Evolutionary conservation across 768 basidiomycete species (phyloP).

Genomic region (Mycena amicta): DNA sequence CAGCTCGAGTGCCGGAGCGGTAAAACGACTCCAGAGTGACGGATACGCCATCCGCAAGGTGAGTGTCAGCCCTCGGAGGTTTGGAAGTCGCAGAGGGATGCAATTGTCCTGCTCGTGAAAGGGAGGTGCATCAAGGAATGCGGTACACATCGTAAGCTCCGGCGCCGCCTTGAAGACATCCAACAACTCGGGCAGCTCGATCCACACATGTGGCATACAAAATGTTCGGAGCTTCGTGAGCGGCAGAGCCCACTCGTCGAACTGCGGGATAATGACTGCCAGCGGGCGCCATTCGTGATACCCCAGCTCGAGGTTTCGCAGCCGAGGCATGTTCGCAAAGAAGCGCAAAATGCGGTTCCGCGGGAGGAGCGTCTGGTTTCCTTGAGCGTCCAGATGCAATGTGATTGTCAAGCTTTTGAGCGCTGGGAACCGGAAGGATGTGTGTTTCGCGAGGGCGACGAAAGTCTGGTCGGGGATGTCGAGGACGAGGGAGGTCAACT

Average conservation of each 20-base stretch:
- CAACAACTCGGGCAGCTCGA: not conserved
- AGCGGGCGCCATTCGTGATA: not conserved
- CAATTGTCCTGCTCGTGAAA: not conserved
- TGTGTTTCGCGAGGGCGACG: not conserved
- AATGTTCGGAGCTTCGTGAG: not conserved
- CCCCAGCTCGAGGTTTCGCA: not conserved
- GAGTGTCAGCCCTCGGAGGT: not conserved
- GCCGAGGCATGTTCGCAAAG: not conserved
- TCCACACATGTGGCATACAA: not conserved
- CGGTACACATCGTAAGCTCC: not conserved
- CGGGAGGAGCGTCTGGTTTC: not conserved
- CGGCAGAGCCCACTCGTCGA: constrained; percentile 1
- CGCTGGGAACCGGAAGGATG: not conserved
- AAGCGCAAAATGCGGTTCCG: not conserved
- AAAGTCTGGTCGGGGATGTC: not conserved
- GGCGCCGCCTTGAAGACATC: not conserved
- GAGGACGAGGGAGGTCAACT: not conserved
- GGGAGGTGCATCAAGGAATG: not conserved
- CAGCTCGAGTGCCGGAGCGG: not conserved
- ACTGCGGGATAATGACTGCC: not conserved
- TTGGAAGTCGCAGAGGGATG: not conserved
- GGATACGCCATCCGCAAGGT: not conserved
- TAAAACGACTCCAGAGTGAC: not conserved
- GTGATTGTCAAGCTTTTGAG: not conserved
- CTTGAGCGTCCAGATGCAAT: not conserved